Conservation (phyloP, 352 stramenopile genomes). For the Pythium aristosporum region DNA sequence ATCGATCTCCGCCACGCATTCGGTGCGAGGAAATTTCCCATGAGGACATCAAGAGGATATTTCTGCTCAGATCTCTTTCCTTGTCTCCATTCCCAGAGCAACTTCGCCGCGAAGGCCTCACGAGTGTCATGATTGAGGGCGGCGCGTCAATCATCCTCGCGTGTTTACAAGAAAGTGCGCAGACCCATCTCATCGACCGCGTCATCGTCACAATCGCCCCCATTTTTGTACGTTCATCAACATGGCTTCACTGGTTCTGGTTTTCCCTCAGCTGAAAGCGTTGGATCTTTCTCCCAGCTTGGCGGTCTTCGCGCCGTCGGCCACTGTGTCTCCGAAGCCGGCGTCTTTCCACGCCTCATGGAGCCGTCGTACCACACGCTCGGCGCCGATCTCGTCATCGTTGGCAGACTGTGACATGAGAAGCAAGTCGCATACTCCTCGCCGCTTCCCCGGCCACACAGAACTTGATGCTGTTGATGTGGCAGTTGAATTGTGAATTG, state of each 20-base stretch:
- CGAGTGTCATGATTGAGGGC: conserved; percentile 83
- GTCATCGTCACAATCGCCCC: conserved; percentile 80
- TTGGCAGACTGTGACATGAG: conserved; percentile 31
- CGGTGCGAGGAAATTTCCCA: conserved; percentile 30
- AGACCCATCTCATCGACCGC: conserved; percentile 52
- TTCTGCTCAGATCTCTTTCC: background rate
- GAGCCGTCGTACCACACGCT: conserved; percentile 36
- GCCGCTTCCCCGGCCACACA: background rate
- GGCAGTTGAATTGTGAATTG: conserved; percentile 22
- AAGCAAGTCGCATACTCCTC: background rate
- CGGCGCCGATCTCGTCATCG: conserved; percentile 49
- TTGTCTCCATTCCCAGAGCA: background rate
- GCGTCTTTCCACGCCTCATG: conserved; percentile 36
- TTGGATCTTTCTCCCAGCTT: conserved; percentile 37
- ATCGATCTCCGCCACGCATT: conserved; percentile 65
- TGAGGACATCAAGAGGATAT: background rate
- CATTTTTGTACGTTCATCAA: conserved; percentile 57
- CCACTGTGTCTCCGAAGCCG: conserved; percentile 22
- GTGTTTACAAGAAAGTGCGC: conserved; percentile 45
- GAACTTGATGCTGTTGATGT: conserved; percentile 1
- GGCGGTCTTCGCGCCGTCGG: conserved; percentile 54
- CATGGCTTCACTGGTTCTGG: conserved; percentile 2
- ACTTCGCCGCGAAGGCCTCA: conserved; percentile 41
- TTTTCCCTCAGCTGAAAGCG: background rate
- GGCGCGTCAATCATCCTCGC: conserved; percentile 72